phyloP scores from a whole-genome alignment of 2,329 filamentous ascomycete genomes.

The Blastomyces silverae region DNA sequence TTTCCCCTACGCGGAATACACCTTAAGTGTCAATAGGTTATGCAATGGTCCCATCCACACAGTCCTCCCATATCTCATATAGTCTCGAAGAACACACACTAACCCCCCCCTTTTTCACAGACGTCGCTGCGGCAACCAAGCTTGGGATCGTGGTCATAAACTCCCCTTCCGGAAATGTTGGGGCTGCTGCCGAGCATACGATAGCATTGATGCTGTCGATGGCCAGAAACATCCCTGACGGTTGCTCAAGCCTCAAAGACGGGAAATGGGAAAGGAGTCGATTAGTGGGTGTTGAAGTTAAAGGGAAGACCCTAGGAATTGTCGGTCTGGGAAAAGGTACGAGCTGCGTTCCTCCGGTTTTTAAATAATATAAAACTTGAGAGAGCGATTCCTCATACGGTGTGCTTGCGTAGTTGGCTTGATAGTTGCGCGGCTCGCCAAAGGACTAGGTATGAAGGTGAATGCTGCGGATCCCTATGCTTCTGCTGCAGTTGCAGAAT shows the following conservation, averaged over 20 bases:
- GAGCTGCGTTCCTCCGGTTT: conserved; percentile 2
- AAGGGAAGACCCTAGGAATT: conserved; percentile 67
- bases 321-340: conserved; percentile 71
- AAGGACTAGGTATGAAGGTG: conserved; percentile 69
- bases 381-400: background rate
- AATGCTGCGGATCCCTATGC: conserved; percentile 72
- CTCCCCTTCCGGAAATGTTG: conserved; percentile 70
- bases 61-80: background rate
- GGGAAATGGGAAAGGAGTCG: conserved; percentile 69
- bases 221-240: conserved; percentile 65
- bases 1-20: background rate
- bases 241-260: conserved; percentile 61
- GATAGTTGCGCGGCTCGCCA: conserved; percentile 71
- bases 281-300: conserved; percentile 70
- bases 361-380: background rate
- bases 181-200: conserved; percentile 72
- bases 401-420: conserved; percentile 52
- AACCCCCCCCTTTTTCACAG: conserved; percentile 22
- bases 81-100: background rate
- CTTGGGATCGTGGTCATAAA: conserved; percentile 75
- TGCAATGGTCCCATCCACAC: background rate
- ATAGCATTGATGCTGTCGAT: conserved; percentile 67
- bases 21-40: background rate
- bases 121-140: conserved; percentile 64
- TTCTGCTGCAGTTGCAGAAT: conserved; percentile 61